Percentiles rank a stretch among this genome's conserved stretches.
phyloP scores from a whole-genome alignment of 2,329 filamentous ascomycete genomes.

The Aspergillus melleus region DNA sequence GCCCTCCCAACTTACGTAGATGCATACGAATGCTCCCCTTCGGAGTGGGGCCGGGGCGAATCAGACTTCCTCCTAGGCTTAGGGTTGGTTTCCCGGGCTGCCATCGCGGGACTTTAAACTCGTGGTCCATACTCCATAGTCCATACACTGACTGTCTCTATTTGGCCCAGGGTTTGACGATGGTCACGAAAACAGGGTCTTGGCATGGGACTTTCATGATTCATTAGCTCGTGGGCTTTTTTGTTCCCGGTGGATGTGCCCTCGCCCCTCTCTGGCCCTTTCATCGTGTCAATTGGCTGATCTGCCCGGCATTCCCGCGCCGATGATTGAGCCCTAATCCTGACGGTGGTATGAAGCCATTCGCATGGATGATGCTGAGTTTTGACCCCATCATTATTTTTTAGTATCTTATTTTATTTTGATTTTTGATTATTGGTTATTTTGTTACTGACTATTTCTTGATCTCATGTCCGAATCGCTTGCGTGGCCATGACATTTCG shows the following conservation, averaged over 20 bases:
- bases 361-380: background rate
- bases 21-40: conserved; percentile 23
- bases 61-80: background rate
- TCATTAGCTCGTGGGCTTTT: background rate
- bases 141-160: background rate
- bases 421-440: too few relatives aligned
- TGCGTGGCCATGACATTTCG: background rate
- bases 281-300: background rate
- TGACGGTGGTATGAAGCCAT: background rate
- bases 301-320: background rate
- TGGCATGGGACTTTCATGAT: background rate
- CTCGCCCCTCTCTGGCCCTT: background rate
- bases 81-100: background rate
- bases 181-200: background rate
- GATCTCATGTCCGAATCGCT: background rate
- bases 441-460: too few relatives aligned
- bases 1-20: conserved; percentile 20
- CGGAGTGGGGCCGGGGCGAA: conserved; percentile 7
- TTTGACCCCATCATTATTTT: background rate
- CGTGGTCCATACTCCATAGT: background rate
- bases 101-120: background rate
- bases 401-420: background rate
- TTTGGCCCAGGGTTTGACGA: background rate
- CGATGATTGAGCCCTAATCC: background rate
- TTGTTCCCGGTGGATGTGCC: background rate